These are phyloP conservation scores for Streptanthus diversifolius DNA, from an alignment of 345 rosid genomes.

Conservation along the genomic window DNA sequence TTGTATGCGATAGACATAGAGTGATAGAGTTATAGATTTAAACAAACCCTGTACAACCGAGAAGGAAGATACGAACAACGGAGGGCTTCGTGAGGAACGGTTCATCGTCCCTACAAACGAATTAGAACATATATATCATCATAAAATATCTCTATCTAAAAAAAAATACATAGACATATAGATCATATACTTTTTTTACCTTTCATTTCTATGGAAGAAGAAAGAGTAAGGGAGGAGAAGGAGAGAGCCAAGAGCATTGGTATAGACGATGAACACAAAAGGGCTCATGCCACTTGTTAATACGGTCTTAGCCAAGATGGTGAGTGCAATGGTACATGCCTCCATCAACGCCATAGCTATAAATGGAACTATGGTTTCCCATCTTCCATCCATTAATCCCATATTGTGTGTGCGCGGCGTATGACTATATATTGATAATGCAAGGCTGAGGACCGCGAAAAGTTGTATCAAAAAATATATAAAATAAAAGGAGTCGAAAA, in stretches of 20 bases:
- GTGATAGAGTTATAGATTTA: not conserved
- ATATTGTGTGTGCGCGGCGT: not conserved
- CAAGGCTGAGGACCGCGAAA: not conserved
- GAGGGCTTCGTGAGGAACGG: conserved; percentile 31
- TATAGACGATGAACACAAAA: conserved; percentile 66
- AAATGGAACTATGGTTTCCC: conserved; percentile 45
- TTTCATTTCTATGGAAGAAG: conserved; percentile 53
- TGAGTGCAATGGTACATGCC: conserved; percentile 64
- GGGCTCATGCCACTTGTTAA: conserved; percentile 67
- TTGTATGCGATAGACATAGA: not conserved
- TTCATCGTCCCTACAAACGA: conserved; percentile 8
- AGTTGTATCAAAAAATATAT: not conserved
- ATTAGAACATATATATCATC: not conserved
- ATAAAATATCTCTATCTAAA: not conserved
- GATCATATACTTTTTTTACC: conserved; percentile 29
- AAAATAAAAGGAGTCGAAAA: not conserved
- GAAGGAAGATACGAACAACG: conserved; percentile 31
- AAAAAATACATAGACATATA: not conserved
- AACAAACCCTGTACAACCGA: conserved; percentile 34
- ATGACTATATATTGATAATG: not conserved
- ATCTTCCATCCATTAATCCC: conserved; percentile 27
- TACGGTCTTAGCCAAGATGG: conserved; percentile 62
- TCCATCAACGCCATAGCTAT: conserved; percentile 58
- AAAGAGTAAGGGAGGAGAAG: conserved; percentile 64
- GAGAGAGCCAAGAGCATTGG: conserved; percentile 55